phyloP scores from a whole-genome alignment of 768 basidiomycete genomes.

The Nidula microcarpa region DNA sequence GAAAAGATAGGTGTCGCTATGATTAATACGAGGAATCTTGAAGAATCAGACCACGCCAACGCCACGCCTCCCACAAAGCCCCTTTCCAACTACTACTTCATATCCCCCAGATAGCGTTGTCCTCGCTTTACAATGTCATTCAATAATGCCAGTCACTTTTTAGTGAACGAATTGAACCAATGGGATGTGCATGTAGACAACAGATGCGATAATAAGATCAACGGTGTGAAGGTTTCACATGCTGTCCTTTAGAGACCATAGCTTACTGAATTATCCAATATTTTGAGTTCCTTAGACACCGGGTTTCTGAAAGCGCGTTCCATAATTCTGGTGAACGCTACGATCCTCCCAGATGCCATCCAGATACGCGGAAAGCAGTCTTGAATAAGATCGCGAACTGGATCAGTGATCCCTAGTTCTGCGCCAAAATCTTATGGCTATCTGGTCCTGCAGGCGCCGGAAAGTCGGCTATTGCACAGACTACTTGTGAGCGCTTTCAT shows the following conservation, averaged over 20 bases:
- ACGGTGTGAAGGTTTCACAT: background rate
- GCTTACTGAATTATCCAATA: no score
- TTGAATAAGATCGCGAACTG: background rate
- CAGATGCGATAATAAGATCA: background rate
- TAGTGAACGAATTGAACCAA: background rate
- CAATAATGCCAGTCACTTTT: background rate
- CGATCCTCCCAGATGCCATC: background rate
- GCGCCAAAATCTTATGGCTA: background rate
- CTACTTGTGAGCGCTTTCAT: background rate
- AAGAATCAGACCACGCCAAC: no score
- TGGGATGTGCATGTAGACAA: background rate
- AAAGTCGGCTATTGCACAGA: background rate
- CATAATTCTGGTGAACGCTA: slow-evolving; percentile 1
- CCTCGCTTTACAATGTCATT: background rate
- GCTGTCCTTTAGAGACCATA: background rate
- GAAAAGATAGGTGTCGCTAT: no score
- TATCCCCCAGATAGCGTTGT: no score
- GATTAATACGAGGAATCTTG: no score
- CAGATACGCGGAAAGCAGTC: background rate
- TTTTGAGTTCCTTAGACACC: background rate
- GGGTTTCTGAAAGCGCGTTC: slow-evolving; percentile 29
- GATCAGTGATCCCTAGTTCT: background rate
- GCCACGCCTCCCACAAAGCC: no score
- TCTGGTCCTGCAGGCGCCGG: background rate
- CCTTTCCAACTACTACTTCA: no score